Percentiles rank a stretch among this genome's conserved stretches.
Evolutionary conservation across 2,329 filamentous ascomycete species (phyloP).

Genomic region (Talaromyces islandicus): DNA sequence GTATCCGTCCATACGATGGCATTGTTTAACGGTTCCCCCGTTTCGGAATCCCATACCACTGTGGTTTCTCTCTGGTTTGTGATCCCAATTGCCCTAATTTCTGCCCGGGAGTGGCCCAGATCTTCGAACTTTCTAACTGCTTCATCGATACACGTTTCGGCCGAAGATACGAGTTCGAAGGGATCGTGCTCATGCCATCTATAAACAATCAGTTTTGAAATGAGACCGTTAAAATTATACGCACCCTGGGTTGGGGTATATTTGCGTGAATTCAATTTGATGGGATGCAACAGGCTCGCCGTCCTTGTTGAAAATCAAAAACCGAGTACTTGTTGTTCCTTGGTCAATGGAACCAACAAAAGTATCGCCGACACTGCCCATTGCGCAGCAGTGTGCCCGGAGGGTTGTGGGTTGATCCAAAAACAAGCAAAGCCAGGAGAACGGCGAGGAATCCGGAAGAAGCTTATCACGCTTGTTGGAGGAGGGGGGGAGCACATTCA

Average conservation of each 20-base stretch:
- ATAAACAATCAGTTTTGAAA: constrained; percentile 7
- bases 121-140: constrained; percentile 64
- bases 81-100: constrained; percentile 73
- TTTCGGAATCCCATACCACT: constrained; percentile 74
- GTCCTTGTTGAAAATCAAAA: constrained; percentile 77
- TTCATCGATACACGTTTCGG: constrained; percentile 70
- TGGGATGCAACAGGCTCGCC: constrained; percentile 75
- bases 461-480: not conserved
- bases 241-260: constrained; percentile 79
- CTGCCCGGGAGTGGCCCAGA: constrained; percentile 56
- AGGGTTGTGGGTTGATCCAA: not conserved
- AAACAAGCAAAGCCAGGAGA: not conserved
- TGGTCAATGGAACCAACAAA: constrained; percentile 87
- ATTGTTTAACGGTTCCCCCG: constrained; percentile 74
- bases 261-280: constrained; percentile 79
- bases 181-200: constrained; percentile 91
- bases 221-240: constrained; percentile 22
- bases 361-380: constrained; percentile 13
- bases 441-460: not conserved
- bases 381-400: not conserved
- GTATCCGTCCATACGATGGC: constrained; percentile 91
- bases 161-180: constrained; percentile 64
- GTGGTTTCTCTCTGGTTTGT: constrained; percentile 89
- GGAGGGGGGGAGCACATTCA: not conserved
- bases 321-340: constrained; percentile 81